Base-by-base conservation (phyloP, 1,284 basidiomycete species). In the Cryptococcus sp. region DNA sequence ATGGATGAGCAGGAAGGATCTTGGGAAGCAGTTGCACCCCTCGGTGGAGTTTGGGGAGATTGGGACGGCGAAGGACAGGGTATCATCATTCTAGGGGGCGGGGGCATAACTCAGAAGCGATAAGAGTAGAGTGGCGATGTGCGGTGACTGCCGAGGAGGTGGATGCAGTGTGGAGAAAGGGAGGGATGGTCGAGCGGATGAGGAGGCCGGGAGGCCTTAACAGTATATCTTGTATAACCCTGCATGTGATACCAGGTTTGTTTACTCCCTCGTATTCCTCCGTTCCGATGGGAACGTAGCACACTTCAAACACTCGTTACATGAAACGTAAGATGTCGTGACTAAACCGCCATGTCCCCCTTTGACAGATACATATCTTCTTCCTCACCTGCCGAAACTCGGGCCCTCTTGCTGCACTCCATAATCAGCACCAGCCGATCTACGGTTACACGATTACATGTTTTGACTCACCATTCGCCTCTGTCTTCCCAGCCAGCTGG, bases 401-500 rank as follows among this genome's bases (percentile, higher is more conserved):
- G 55, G 50, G 21, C 53, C 50, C 24, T 57, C 56, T 40, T 53
- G 51, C 56, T 57, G 35, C 15, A 45, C 20, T 9, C 37, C 16
- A 24, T n/a, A 16, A 23, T 21, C 20, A n/a, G 33, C 20, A 15
- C 3, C 16, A 37, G 46, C 38, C 20, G 39, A 4, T 44, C 9
- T n/a, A n/a, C n/a, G n/a, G n/a, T n/a, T n/a, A n/a, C n/a, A n/a
- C n/a, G n/a, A n/a, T n/a, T n/a, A n/a, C n/a, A n/a, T n/a, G n/a
- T n/a, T n/a, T n/a, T n/a, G 11, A 60, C 59, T 53, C 52, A 61
- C 56, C 42, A 55, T 46, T 11, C 59, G 23, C 50, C 85, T 78
- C 65, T 86, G 85, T 65, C 83, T 82, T 24, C 78, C 81, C 28
- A 87, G 73, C 85, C 85, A 87, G 37, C 82, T 82, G 13, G 73